Evolutionary conservation across 2,329 filamentous ascomycete species (phyloP).

Genomic region (Cladosporium sp.): DNA sequence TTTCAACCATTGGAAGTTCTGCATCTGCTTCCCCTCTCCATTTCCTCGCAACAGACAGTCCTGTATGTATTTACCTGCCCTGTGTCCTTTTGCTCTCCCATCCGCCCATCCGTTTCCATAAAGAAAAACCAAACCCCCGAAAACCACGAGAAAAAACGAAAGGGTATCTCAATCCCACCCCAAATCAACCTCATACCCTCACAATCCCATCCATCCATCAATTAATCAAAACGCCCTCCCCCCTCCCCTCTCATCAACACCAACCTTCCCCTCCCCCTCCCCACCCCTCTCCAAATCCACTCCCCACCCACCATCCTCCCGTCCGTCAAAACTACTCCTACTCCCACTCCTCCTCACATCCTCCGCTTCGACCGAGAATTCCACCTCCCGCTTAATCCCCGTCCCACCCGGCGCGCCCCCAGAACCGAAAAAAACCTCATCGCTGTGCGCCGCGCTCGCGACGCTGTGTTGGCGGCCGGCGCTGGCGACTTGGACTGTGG

Average conservation of each 20-base stretch:
- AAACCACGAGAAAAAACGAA: too few species aligned
- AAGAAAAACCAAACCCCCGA: too few species aligned
- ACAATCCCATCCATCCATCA: too few species aligned
- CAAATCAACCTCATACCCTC: too few species aligned
- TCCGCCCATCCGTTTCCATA: too few species aligned
- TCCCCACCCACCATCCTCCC: not conserved
- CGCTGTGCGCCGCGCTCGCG: not conserved
- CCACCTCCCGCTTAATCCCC: constrained; percentile 8
- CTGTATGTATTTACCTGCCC: too few species aligned
- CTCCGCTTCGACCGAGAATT: constrained; percentile 9
- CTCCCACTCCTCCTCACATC: constrained; percentile 3
- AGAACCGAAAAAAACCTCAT: not conserved
- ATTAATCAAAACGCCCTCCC: not conserved
- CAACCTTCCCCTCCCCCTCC: not conserved
- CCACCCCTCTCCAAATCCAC: constrained; percentile 4
- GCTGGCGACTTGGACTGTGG: not conserved
- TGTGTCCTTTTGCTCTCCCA: too few species aligned
- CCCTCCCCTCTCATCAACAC: not conserved
- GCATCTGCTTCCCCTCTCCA: too few species aligned
- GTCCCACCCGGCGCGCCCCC: not conserved
- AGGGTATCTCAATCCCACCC: too few species aligned
- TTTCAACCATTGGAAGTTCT: too few species aligned
- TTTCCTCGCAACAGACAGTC: too few species aligned
- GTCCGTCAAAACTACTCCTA: not conserved
- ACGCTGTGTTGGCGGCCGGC: not conserved